A percentile compares a stretch with the other conserved stretches of the same genome.
These are phyloP conservation scores for Guillardia theta DNA, from an alignment of 78 protist genomes.

Conservation along the genomic window DNA sequence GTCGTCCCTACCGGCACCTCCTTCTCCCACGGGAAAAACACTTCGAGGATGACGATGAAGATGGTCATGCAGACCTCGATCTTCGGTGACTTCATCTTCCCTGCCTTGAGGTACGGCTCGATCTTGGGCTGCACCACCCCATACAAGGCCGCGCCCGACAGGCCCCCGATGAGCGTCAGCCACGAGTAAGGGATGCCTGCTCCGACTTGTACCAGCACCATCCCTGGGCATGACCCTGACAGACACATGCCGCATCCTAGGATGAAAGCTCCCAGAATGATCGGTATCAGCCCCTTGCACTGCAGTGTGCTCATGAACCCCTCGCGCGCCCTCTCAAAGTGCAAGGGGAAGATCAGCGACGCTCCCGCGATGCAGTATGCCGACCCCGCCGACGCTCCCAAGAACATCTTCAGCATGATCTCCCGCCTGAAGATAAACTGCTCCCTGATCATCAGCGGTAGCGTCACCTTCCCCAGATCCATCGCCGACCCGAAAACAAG, in stretches of 20 bases:
- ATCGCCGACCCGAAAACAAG: background rate
- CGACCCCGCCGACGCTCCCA: background rate
- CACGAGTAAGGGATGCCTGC: no score
- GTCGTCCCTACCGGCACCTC: background rate
- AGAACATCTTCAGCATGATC: slow-evolving; percentile 31
- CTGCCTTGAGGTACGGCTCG: background rate
- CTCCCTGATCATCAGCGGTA: background rate
- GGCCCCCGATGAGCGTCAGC: no score
- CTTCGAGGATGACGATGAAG: background rate
- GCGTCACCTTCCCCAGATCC: background rate
- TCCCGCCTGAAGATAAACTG: background rate
- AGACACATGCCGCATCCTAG: background rate
- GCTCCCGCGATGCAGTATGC: background rate
- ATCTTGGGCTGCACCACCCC: background rate
- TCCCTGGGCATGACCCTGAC: background rate
- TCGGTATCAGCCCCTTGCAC: background rate
- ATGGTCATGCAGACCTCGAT: background rate
- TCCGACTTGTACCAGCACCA: background rate
- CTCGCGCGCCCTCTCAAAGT: background rate
- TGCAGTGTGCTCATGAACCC: background rate
- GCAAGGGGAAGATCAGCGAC: background rate
- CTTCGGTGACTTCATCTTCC: background rate
- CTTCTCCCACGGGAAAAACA: background rate
- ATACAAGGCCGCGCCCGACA: background rate
- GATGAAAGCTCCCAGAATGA: background rate